Evolutionary conservation across 2,329 filamentous ascomycete species (phyloP).

Genomic region (Neofusicoccum kwambonambiense): DNA sequence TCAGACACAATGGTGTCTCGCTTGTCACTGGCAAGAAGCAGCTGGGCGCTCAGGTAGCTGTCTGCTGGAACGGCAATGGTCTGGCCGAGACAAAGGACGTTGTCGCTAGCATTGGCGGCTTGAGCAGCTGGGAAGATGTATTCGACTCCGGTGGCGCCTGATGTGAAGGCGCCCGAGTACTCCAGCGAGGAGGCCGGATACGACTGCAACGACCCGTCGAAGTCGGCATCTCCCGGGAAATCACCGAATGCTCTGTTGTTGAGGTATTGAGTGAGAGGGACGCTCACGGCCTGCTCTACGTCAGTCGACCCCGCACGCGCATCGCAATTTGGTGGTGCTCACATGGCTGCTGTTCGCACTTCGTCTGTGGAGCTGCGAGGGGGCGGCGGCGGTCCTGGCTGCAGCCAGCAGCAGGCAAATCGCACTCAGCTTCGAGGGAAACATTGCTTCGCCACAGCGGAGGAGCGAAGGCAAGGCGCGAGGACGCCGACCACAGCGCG

Average conservation of each 20-base stretch:
- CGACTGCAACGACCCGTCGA: slow-evolving; percentile 44
- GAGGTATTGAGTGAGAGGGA: slow-evolving; percentile 37
- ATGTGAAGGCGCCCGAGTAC: slow-evolving; percentile 38
- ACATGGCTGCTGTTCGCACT: neutral
- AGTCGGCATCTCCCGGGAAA: slow-evolving; percentile 46
- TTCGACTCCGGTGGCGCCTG: slow-evolving; percentile 40
- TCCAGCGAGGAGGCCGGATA: slow-evolving; percentile 39
- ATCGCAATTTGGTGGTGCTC: neutral
- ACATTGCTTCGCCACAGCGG: neutral
- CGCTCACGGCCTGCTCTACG: slow-evolving; percentile 20
- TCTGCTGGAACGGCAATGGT: slow-evolving; percentile 33
- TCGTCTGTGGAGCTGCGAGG: neutral
- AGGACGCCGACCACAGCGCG: neutral
- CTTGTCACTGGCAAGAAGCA: slow-evolving; percentile 46
- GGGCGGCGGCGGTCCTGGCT: neutral
- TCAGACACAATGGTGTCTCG: slow-evolving; percentile 40
- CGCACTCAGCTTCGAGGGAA: neutral
- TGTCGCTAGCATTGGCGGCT: slow-evolving; percentile 33
- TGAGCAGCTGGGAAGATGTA: slow-evolving; percentile 47
- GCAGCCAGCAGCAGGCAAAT: neutral
- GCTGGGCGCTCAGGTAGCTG: slow-evolving; percentile 44
- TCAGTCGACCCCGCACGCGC: neutral
- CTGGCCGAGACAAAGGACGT: slow-evolving; percentile 46
- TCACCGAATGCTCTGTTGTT: slow-evolving; percentile 52
- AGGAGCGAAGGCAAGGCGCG: neutral